Evolutionary conservation across 192 early-diverging fungal genomes (phyloP), one percentile per base, ranked within the genome.

Genomic region (Entomortierella chlamydospora): DNA sequence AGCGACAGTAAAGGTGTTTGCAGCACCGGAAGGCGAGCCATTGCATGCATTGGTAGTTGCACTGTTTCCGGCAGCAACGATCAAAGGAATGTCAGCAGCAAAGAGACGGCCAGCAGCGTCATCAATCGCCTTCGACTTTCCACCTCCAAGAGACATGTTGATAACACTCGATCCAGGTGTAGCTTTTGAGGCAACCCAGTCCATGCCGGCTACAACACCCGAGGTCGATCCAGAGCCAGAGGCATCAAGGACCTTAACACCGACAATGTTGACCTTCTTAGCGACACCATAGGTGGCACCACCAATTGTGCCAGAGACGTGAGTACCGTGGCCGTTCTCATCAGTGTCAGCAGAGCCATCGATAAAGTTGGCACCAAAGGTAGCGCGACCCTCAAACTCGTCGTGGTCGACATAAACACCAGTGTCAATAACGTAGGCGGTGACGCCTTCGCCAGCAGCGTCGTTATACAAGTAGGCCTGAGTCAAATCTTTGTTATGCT

Each of bases 401-500:
- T 47, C 45, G 20, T 47, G 45, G 15, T 47, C 45, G 20, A 20
- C 20, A 47, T 47, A 47, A 5, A 47, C 45, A 47, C 45, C 45
- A 47, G 45, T 47, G 45, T 47, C 45, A 20, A 47, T 15, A 47
- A 47, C 45, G 15, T 47, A 47, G 15, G 45, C 45, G 20, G 64
- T 71, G 41, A 88, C 66, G n/a, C 80, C 79, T 28, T 42, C 42
- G 8, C 86, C 82, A 9, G 64, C 70, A 23, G 41, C 50, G 33
- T 73, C 79, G 17, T 39, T 39, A 51, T 79, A 83, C 30, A 26
- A 12, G 52, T 83, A 83, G 23, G 62, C 61, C 8, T 82, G 72
- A 39, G 78, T 56, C 17, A 77, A 47, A 28, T 83, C 82, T 10
- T 73, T 82, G 29, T 81, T 64, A 22, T 59, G 53, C 62, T 85